These are phyloP conservation scores for Podospora fimiseda DNA, from an alignment of 495 filamentous ascomycete genomes.

Conservation along the genomic window DNA sequence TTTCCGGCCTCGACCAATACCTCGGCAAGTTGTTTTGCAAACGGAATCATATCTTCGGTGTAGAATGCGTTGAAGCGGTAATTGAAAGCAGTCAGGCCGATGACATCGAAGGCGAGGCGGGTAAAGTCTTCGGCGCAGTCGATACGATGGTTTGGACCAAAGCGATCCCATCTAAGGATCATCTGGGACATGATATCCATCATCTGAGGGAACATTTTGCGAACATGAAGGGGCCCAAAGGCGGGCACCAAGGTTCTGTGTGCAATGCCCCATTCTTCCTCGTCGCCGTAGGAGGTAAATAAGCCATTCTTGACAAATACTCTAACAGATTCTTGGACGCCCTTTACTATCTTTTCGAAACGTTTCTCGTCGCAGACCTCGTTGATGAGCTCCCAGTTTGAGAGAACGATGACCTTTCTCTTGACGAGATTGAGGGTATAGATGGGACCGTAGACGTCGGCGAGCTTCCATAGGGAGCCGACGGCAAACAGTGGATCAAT, in stretches of 20 bases:
- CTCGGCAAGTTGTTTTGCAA: conserved; percentile 49
- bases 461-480: conserved; percentile 48
- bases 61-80: conserved; percentile 74
- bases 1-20: conserved; percentile 44
- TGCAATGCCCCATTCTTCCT: conserved; percentile 64
- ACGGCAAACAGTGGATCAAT: conserved; percentile 49
- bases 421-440: conserved; percentile 46
- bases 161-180: conserved; percentile 68
- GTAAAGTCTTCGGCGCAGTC: conserved; percentile 66
- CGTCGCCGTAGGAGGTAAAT: conserved; percentile 57
- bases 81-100: conserved; percentile 67
- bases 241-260: conserved; percentile 61
- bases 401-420: conserved; percentile 16
- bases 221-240: conserved; percentile 66
- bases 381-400: conserved; percentile 48
- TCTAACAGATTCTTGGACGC: conserved; percentile 43
- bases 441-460: conserved; percentile 56
- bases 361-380: conserved; percentile 63
- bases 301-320: conserved; percentile 59
- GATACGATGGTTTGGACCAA: conserved; percentile 52
- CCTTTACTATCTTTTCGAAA: conserved; percentile 52
- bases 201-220: conserved; percentile 69
- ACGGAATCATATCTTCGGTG: conserved; percentile 54
- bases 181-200: conserved; percentile 65
- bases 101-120: conserved; percentile 63